These are phyloP conservation scores for Magnaporthiopsis rhizophila DNA, from an alignment of 2,329 filamentous ascomycete genomes.

Conservation along the genomic window DNA sequence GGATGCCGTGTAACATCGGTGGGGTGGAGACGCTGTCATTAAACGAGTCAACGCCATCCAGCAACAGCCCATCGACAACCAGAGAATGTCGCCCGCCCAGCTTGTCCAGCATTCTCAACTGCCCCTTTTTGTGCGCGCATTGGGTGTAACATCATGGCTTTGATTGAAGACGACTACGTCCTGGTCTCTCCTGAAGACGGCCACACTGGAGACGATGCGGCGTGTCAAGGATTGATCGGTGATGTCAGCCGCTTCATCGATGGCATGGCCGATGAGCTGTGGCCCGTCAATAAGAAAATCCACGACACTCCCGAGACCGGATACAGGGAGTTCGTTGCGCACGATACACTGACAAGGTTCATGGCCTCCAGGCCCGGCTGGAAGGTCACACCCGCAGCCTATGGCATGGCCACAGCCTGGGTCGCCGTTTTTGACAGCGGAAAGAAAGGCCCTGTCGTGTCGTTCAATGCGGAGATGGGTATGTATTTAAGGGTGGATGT, in stretches of 20 bases:
- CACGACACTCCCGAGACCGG: conserved; percentile 43
- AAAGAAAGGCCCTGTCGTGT: conserved; percentile 35
- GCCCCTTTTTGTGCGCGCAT: too few relatives aligned
- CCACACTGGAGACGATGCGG: neutral
- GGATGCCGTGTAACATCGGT: too few relatives aligned
- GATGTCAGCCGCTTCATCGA: conserved; percentile 32
- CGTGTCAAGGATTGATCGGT: conserved; percentile 16
- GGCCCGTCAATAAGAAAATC: conserved; percentile 39
- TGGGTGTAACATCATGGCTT: neutral
- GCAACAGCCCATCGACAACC: too few relatives aligned
- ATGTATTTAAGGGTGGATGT: conserved; percentile 7
- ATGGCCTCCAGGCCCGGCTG: conserved; percentile 28
- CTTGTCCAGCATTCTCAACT: neutral
- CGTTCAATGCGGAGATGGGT: conserved; percentile 41
- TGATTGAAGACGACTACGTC: neutral
- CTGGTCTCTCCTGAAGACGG: neutral
- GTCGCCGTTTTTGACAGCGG: conserved; percentile 39
- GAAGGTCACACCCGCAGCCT: conserved; percentile 43
- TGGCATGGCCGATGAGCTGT: conserved; percentile 28
- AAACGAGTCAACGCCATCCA: too few relatives aligned
- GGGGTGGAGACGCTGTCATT: too few relatives aligned
- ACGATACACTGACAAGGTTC: conserved; percentile 40
- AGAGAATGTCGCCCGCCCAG: too few relatives aligned
- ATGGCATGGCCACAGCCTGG: conserved; percentile 44
- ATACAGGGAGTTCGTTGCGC: conserved; percentile 39